These are phyloP conservation scores for Mrakia hoshinonis DNA, from an alignment of 768 basidiomycete species.

Conservation along the genomic window DNA sequence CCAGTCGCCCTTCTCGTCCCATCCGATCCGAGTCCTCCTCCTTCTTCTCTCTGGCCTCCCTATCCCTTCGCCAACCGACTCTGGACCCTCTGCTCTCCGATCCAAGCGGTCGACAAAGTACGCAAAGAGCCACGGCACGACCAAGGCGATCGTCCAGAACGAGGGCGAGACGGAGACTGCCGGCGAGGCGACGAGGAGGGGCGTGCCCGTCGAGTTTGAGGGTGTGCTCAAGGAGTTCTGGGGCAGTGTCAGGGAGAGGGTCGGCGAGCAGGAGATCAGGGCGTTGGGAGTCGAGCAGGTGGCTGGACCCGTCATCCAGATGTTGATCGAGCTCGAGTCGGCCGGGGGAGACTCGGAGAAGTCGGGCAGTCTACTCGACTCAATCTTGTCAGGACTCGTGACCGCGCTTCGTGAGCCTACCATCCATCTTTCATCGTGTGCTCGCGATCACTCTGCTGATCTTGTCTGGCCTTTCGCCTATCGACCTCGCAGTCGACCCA, in stretches of 20 bases:
- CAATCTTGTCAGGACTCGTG: slow-evolving; percentile 66
- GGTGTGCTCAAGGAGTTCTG: slow-evolving; percentile 47
- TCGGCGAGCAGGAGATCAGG: slow-evolving; percentile 64
- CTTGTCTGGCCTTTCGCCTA: background rate
- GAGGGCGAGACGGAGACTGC: slow-evolving; percentile 43
- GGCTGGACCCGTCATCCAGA: slow-evolving; percentile 51
- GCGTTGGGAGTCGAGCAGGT: slow-evolving; percentile 67
- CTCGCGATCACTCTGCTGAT: background rate
- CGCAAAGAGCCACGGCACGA: slow-evolving; percentile 67
- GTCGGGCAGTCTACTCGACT: slow-evolving; percentile 69
- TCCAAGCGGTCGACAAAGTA: slow-evolving; percentile 60
- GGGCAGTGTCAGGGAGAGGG: slow-evolving; percentile 47
- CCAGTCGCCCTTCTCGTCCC: slow-evolving; percentile 81
- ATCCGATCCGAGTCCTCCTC: slow-evolving; percentile 73
- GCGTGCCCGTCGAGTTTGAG: slow-evolving; percentile 49
- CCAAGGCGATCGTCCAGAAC: slow-evolving; percentile 56
- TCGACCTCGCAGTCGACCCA: background rate
- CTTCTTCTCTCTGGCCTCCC: slow-evolving; percentile 58
- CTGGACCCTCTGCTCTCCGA: slow-evolving; percentile 45
- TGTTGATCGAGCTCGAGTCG: slow-evolving; percentile 74
- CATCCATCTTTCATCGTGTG: too few species aligned
- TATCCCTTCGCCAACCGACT: slow-evolving; percentile 23
- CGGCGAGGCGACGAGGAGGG: slow-evolving; percentile 23
- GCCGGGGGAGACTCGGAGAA: slow-evolving; percentile 53
- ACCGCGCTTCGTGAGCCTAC: slow-evolving; percentile 56